These are phyloP conservation scores for Trypanosoma brucei DNA, from an alignment of 208 protist genomes.

Conservation along the genomic window DNA sequence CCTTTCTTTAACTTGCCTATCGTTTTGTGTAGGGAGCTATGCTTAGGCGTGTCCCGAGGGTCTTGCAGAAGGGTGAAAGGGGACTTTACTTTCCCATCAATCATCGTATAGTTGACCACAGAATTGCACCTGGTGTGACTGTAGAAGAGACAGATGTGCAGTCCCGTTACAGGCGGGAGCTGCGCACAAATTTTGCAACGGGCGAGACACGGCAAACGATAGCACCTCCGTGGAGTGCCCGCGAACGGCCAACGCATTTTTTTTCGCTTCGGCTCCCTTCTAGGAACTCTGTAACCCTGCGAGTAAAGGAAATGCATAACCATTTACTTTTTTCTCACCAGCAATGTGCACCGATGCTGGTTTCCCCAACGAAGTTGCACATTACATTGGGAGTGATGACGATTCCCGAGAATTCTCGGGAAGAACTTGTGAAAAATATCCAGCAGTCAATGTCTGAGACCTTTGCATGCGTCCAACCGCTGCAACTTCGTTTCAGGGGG, in stretches of 20 bases:
- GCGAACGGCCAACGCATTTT: conserved; percentile 72
- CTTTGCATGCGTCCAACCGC: conserved; percentile 31
- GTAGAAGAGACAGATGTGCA: conserved; percentile 66
- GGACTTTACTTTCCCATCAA: conserved; percentile 89
- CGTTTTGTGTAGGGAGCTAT: conserved; percentile 12
- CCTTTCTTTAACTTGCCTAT: conserved; percentile 6
- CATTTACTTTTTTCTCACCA: conserved; percentile 64
- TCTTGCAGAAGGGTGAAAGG: conserved; percentile 38
- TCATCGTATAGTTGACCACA: conserved; percentile 74
- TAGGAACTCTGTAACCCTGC: conserved; percentile 38
- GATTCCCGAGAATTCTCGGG: conserved; percentile 23
- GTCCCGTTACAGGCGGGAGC: conserved; percentile 68
- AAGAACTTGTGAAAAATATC: conserved; percentile 25
- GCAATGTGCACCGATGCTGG: conserved; percentile 49
- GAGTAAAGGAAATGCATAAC: conserved; percentile 73
- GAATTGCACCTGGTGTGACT: conserved; percentile 35
- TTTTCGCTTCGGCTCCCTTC: conserved; percentile 69
- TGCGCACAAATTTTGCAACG: conserved; percentile 71
- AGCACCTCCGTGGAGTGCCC: conserved; percentile 54
- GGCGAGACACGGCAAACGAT: conserved; percentile 75
- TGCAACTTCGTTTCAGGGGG: conserved; percentile 75
- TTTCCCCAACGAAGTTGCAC: conserved; percentile 64
- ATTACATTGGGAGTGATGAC: conserved; percentile 83
- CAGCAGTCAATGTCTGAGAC: conserved; percentile 45
- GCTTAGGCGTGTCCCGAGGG: conserved; percentile 26